Conservation (phyloP, 768 basidiomycete species). For the Phaeotremella skinneri region DNA sequence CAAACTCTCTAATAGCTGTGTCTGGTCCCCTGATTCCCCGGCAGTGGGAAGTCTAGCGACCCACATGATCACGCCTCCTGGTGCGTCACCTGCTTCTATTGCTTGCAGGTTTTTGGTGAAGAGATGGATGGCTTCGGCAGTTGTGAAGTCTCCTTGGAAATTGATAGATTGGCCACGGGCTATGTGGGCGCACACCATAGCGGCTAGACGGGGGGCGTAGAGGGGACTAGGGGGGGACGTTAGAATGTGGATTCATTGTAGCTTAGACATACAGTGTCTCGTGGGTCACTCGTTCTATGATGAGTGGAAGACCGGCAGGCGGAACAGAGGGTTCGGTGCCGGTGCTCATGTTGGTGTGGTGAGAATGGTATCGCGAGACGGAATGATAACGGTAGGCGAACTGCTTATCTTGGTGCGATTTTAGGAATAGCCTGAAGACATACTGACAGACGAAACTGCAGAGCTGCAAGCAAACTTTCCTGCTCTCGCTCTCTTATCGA, state of each 20-base stretch:
- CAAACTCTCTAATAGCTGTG: neutral
- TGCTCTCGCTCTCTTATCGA: too few species aligned
- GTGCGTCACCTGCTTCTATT: constrained; percentile 2
- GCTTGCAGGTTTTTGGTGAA: constrained; percentile 8
- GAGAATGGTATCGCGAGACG: too few species aligned
- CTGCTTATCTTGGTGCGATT: too few species aligned
- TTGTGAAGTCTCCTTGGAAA: constrained; percentile 6
- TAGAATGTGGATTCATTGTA: neutral
- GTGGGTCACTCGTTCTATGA: constrained; percentile 7
- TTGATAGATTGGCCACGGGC: neutral
- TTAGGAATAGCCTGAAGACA: too few species aligned
- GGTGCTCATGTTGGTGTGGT: too few species aligned
- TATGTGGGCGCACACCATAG: constrained; percentile 8
- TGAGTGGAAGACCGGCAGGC: constrained; percentile 4
- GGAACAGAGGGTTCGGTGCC: too few species aligned
- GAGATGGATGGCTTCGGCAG: constrained; percentile 2
- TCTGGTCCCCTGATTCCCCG: neutral
- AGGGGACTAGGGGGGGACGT: neutral
- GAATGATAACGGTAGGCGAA: too few species aligned
- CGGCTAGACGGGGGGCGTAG: constrained; percentile 13
- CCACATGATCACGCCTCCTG: constrained; percentile 16
- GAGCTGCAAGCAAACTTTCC: too few species aligned
- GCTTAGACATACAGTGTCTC: constrained; percentile 9
- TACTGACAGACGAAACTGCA: too few species aligned
- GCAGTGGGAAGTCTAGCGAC: constrained; percentile 6